Evolutionary conservation across 768 basidiomycete genomes (phyloP), one percentile per base, ranked within the genome.

Genomic region (Cystofilobasidium bisporidii): DNA sequence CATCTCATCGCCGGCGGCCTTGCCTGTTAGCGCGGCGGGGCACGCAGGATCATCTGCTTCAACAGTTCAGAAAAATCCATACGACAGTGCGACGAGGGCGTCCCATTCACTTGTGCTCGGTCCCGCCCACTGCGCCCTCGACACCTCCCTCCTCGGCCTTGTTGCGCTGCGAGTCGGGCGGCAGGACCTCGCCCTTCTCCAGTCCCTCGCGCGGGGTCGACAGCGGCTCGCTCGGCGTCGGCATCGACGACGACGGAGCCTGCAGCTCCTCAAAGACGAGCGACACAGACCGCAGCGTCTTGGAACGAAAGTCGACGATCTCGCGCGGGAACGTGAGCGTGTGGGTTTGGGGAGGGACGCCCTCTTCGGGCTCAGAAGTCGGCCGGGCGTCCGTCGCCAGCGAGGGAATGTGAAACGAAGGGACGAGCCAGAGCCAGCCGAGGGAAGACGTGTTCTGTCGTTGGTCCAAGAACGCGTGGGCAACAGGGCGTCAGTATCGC

Each of bases 381-480:
- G 48, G 47, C 14, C 24, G 36, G 1, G 64, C 33, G 32, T 17
- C 43, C 36, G n/a, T n/a, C n/a, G 59, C 22, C n/a, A 41, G 32
- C 41, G 4, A 89, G 75, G 9, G 89, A 81, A 90, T 83, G 73
- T 91, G 88, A 78, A 91, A 91, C 0, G 84, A 80, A 0, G 90
- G 90, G 68, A 92, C 83, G 73, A 91, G 81, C 90, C 90, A 91
- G 60, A 85, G 74, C 90, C 90, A 92, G 38, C 87, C 86, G 75
- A 92, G 84, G 0, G 90, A 81, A 82, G 89, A 73, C 0, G 68
- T 69, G 20, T 72, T 69, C 68, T 76, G 45, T 71, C 69, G 65
- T 71, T 72, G 64, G 53, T 14, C 56, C 72, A 67, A 22, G 71
- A 6, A 12, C 36, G 36, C 36, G 36, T 5, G 36, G 36, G n/a